Conservation (phyloP, 768 basidiomycete species). For the Daedalea quercina region DNA sequence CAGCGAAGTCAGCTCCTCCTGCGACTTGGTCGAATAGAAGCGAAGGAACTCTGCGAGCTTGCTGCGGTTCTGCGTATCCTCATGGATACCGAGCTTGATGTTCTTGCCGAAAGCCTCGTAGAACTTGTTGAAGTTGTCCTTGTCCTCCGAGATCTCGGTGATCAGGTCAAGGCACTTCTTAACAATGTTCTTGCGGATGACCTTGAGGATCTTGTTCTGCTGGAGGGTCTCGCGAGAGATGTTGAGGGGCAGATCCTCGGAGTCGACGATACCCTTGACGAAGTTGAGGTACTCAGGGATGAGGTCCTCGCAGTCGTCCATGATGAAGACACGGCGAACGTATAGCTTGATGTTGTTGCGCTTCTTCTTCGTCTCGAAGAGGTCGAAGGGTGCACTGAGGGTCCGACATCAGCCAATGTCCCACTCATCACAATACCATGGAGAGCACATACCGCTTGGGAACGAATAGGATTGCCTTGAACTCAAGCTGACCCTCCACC, state of each 20-base stretch:
- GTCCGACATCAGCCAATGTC: constrained; percentile 5
- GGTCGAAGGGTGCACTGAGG: constrained; percentile 98
- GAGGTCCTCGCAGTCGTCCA: constrained; percentile 99
- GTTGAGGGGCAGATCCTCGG: constrained; percentile 98
- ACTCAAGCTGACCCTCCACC: constrained; percentile 99
- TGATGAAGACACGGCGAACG: constrained; percentile 99
- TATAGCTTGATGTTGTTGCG: constrained; percentile 99
- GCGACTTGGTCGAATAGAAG: constrained; percentile 93
- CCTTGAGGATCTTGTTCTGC: constrained; percentile 99
- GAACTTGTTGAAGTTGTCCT: constrained; percentile 97
- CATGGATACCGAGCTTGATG: constrained; percentile 99
- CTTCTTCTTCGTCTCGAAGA: constrained; percentile 99
- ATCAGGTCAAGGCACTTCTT: constrained; percentile 96
- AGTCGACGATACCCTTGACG: constrained; percentile 99
- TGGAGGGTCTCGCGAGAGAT: constrained; percentile 99
- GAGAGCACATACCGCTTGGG: constrained; percentile 77
- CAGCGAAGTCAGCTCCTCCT: constrained; percentile 86
- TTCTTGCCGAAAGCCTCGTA: constrained; percentile 99
- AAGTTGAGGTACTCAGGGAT: constrained; percentile 99
- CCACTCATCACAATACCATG: not conserved
- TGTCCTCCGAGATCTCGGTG: constrained; percentile 97
- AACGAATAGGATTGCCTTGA: constrained; percentile 98
- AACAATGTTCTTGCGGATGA: constrained; percentile 98
- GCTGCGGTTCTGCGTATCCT: constrained; percentile 97
- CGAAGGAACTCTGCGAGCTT: constrained; percentile 99